Base-by-base conservation (phyloP, 768 basidiomycete genomes). In the Leccinum obscurum region DNA sequence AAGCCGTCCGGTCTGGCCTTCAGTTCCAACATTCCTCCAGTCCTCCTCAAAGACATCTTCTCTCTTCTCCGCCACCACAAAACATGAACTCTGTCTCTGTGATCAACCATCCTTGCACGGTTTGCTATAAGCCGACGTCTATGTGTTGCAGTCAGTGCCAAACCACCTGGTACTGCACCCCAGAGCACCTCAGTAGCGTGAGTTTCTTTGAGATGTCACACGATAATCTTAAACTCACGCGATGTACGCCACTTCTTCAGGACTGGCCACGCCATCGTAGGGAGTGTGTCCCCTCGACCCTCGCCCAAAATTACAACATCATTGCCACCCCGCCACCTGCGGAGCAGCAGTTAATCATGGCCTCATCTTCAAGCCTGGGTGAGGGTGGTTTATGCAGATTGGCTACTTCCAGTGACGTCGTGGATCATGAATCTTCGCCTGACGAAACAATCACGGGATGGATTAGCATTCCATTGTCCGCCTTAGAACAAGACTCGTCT, bases 191-290 rank as follows among this genome's bases (percentile, higher is more conserved):
- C n/a, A n/a, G n/a, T n/a, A n/a, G n/a, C n/a, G n/a, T n/a, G 67
- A 66, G 86, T 49, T n/a, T 30, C 15, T 44, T 59, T 30, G 20
- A 37, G 14, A 4, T 44, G 54, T 52, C 61, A 74, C 64, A 60
- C 67, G 70, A 72, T 22, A 39, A 39, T 63, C 55, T 17, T 56
- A 55, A 55, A 30, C 61, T 64, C 44, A 64, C 61, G 56, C 58
- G 53, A 46, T 48, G 8, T 24, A 35, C 46, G 26, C 44, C 57
- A 30, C 58, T 61, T 24, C 10, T 48, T 55, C 64, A 92, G 91
- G 91, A 93, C 66, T 94, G 92, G 92, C 76, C 85, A 8, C 83
- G 84, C 56, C 92, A 94, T 73, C 86, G 88, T 22, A 81, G 76
- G 57, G 83, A 87, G 62, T 92, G 91, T 64, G 74, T 85, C 52